A percentile compares a stretch with the other conserved stretches of the same genome.
phyloP scores from a whole-genome alignment of 352 stramenopile genomes.

The Globisporangium perplexum region DNA sequence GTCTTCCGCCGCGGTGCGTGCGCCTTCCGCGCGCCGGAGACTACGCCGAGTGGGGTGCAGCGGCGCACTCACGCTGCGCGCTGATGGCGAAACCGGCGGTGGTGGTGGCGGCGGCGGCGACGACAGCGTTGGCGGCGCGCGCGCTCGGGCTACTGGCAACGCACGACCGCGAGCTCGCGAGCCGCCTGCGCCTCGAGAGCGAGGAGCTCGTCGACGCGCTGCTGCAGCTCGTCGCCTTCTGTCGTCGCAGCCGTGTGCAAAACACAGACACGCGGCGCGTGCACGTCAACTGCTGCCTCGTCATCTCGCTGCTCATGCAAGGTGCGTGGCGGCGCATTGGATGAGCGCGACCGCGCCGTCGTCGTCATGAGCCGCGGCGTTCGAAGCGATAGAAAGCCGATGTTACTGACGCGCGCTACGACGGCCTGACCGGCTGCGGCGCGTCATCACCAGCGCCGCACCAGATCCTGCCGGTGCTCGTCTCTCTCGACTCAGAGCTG shows the following conservation, averaged over 20 bases:
- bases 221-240: conserved; percentile 65
- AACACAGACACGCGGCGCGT: conserved; percentile 57
- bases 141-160: conserved; percentile 62
- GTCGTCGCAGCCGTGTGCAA: conserved; percentile 32
- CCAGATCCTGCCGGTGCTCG: conserved; percentile 35
- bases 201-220: conserved; percentile 69
- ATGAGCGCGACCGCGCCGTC: neutral
- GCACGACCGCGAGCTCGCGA: conserved; percentile 23
- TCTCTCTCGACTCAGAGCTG: conserved; percentile 66
- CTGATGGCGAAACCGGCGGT: neutral
- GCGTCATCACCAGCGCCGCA: conserved; percentile 17
- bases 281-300: conserved; percentile 80
- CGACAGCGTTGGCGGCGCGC: conserved; percentile 49
- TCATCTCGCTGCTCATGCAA: conserved; percentile 83
- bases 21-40: conserved; percentile 1
- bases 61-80: neutral
- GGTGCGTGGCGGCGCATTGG: conserved; percentile 15
- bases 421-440: neutral
- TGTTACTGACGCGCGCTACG: neutral
- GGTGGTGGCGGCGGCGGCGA: no score
- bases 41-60: neutral
- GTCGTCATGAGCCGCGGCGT: no score
- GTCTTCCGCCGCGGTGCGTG: conserved; percentile 46
- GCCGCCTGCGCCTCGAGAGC: conserved; percentile 46
- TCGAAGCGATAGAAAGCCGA: no score